These are phyloP conservation scores for Climacium dendroides DNA, from an alignment of 225 moss, liverwort and hornwort genomes.

Conservation along the genomic window DNA sequence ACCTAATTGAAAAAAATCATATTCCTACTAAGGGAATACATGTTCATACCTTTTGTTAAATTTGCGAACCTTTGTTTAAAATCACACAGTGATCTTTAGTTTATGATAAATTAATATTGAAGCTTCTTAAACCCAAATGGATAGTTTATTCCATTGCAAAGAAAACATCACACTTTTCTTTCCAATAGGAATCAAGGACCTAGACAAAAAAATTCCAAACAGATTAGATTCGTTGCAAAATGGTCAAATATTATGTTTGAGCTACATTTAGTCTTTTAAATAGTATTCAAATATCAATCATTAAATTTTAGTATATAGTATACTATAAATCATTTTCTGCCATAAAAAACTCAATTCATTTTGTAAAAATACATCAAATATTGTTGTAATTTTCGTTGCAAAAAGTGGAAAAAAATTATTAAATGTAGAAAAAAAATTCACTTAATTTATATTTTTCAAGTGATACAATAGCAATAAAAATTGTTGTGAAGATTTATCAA, in stretches of 20 bases:
- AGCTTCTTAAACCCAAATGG: background rate
- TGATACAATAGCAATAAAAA: background rate
- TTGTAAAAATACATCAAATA: background rate
- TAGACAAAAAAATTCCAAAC: background rate
- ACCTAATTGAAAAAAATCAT: background rate
- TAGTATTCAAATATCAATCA: background rate
- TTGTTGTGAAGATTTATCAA: background rate
- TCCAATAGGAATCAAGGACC: accelerated
- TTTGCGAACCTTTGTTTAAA: background rate
- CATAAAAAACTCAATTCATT: background rate
- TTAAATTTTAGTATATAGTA: background rate
- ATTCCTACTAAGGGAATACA: accelerated
- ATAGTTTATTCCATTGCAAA: background rate
- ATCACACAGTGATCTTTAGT: background rate
- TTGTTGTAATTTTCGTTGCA: background rate
- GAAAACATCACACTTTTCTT: background rate
- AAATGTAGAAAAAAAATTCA: background rate
- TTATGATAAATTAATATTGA: background rate
- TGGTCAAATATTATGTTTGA: background rate
- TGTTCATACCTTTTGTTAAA: background rate
- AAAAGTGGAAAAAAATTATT: background rate
- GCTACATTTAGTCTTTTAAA: background rate
- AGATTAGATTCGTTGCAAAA: background rate
- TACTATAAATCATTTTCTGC: too few species aligned
- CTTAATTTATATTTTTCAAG: background rate